Conservation (phyloP, 371 early-diverging fungal species). For the Apophysomyces trapeziformis region DNA sequence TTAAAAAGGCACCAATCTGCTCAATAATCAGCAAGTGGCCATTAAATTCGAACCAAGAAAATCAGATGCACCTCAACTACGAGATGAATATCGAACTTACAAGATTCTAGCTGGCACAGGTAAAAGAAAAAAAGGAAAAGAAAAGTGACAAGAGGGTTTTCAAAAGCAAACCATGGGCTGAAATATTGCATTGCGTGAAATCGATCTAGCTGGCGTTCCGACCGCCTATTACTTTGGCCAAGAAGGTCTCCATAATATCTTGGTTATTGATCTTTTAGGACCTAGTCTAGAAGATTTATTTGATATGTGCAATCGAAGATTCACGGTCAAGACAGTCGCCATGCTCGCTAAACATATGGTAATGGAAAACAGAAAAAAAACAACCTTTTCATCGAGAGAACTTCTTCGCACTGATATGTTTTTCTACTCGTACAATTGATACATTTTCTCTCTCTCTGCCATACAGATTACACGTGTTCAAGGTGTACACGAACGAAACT, state of each 20-base stretch:
- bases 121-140: constrained; percentile 30
- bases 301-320: constrained; percentile 88
- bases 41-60: constrained; percentile 86
- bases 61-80: constrained; percentile 82
- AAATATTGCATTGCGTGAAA: constrained; percentile 3
- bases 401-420: too few relatives aligned
- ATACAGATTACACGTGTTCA: constrained; percentile 83
- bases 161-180: too few relatives aligned
- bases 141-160: constrained; percentile 55
- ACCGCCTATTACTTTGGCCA: constrained; percentile 91
- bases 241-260: constrained; percentile 92
- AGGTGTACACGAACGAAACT: constrained; percentile 90
- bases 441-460: not conserved
- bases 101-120: constrained; percentile 65
- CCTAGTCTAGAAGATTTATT: constrained; percentile 95
- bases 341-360: constrained; percentile 97
- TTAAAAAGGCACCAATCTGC: constrained; percentile 52
- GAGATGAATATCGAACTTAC: constrained; percentile 85
- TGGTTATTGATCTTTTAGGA: constrained; percentile 96
- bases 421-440: not conserved
- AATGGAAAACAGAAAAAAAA: not conserved
- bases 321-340: constrained; percentile 90
- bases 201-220: constrained; percentile 79
- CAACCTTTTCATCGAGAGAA: too few relatives aligned
- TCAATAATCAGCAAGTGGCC: constrained; percentile 74